Conservation (phyloP, 176 grass and related monocot species). For the Puccinellia tenuiflora region DNA sequence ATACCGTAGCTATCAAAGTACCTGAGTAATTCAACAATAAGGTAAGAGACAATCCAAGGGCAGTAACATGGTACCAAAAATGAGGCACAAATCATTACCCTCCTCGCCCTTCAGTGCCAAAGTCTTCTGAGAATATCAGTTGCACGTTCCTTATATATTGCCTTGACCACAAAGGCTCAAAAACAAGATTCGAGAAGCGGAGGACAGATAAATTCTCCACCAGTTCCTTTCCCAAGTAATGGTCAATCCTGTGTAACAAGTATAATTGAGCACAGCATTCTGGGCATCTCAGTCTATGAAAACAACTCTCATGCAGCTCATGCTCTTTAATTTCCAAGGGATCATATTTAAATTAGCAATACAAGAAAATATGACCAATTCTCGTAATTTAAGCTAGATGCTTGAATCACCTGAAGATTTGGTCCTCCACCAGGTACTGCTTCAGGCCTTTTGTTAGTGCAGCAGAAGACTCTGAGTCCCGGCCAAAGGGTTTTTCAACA, state of each 20-base stretch:
- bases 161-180: slow-evolving; percentile 96
- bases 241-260: slow-evolving; percentile 62
- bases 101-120: slow-evolving; percentile 87
- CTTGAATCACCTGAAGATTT: slow-evolving; percentile 82
- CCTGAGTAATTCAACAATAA: slow-evolving; percentile 39
- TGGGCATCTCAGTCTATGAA: not conserved
- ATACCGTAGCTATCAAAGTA: slow-evolving; percentile 95
- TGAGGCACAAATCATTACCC: slow-evolving; percentile 49
- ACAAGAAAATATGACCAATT: not conserved
- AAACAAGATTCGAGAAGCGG: slow-evolving; percentile 94
- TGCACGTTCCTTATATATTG: slow-evolving; percentile 92
- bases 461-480: slow-evolving; percentile 82
- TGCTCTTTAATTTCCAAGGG: not conserved
- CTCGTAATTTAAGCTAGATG: not conserved
- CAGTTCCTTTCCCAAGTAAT: slow-evolving; percentile 90
- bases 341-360: not conserved
- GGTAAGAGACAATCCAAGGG: slow-evolving; percentile 18
- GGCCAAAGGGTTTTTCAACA: slow-evolving; percentile 96
- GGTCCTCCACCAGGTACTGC: slow-evolving; percentile 84
- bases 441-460: slow-evolving; percentile 85
- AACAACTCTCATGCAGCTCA: not conserved
- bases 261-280: slow-evolving; percentile 9
- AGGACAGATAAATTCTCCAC: slow-evolving; percentile 91
- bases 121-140: slow-evolving; percentile 92
- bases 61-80: slow-evolving; percentile 16